Conservation (phyloP, 768 basidiomycete genomes). For the Saitozyma sp. region DNA sequence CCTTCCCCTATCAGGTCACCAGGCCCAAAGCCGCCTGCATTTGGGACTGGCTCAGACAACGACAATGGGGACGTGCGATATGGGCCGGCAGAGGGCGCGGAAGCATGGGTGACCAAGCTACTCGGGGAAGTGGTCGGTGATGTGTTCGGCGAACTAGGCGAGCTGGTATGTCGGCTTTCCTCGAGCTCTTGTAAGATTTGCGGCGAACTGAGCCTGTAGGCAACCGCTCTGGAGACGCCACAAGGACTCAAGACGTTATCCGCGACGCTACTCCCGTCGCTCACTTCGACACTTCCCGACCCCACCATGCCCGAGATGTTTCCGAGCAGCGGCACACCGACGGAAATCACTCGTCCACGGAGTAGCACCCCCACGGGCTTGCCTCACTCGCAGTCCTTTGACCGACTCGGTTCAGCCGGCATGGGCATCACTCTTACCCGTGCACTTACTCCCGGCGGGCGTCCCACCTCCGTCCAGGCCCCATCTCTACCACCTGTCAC, state of each 20-base stretch:
- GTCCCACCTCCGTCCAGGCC: slow-evolving; percentile 40
- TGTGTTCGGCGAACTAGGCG: slow-evolving; percentile 79
- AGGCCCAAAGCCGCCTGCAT: background rate
- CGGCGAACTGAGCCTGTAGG: slow-evolving; percentile 76
- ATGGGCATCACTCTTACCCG: slow-evolving; percentile 41
- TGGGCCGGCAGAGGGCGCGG: slow-evolving; percentile 66
- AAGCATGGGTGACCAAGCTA: slow-evolving; percentile 80
- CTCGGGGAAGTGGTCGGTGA: slow-evolving; percentile 86
- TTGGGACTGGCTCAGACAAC: slow-evolving; percentile 51
- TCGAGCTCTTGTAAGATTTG: slow-evolving; percentile 63
- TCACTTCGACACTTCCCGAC: slow-evolving; percentile 37
- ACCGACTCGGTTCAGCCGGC: slow-evolving; percentile 15
- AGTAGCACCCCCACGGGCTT: slow-evolving; percentile 10
- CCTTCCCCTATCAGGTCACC: slow-evolving; percentile 53
- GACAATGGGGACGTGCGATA: slow-evolving; percentile 63
- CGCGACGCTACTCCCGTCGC: slow-evolving; percentile 49
- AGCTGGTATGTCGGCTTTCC: slow-evolving; percentile 62
- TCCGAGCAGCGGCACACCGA: slow-evolving; percentile 18
- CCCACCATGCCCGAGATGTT: slow-evolving; percentile 16
- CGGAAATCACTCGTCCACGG: slow-evolving; percentile 9
- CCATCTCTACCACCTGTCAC: slow-evolving; percentile 33
- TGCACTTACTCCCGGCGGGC: slow-evolving; percentile 38
- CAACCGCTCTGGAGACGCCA: slow-evolving; percentile 75
- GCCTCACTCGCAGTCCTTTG: slow-evolving; percentile 18
- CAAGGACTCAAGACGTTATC: slow-evolving; percentile 77